Conservation (phyloP, 768 basidiomycete species). For the Phlegmacium glaucopus region DNA sequence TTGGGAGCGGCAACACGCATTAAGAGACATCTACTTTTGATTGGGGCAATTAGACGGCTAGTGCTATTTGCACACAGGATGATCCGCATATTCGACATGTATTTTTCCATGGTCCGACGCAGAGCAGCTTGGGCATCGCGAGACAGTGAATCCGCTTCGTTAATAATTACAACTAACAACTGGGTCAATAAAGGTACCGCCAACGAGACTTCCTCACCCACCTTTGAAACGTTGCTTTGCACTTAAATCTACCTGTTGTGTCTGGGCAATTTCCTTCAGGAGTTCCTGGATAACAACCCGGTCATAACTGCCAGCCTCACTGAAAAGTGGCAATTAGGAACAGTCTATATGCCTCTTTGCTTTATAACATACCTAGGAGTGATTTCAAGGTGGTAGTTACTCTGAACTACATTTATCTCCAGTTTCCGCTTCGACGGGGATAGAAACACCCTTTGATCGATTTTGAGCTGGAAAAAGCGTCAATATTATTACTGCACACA, state of each 20-base stretch:
- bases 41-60: constrained; percentile 92
- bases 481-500: neutral
- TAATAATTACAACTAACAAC: constrained; percentile 87
- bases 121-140: constrained; percentile 97
- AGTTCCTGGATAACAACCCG: constrained; percentile 95
- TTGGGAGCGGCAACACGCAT: constrained; percentile 90
- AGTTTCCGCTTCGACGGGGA: constrained; percentile 93
- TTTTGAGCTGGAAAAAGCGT: constrained; percentile 68
- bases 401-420: constrained; percentile 95
- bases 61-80: constrained; percentile 97
- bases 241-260: constrained; percentile 94
- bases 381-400: constrained; percentile 96
- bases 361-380: constrained; percentile 75
- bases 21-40: constrained; percentile 91
- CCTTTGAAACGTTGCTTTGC: constrained; percentile 98
- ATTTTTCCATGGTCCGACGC: constrained; percentile 98
- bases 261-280: constrained; percentile 97
- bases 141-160: constrained; percentile 92
- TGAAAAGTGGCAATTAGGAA: constrained; percentile 26
- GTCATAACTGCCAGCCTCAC: constrained; percentile 95
- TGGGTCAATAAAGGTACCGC: neutral
- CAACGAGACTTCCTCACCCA: constrained; percentile 23
- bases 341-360: neutral
- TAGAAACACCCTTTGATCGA: constrained; percentile 94
- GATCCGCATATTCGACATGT: constrained; percentile 96